Conservation (phyloP, 495 filamentous ascomycete genomes). For the Amniculicola lignicola region DNA sequence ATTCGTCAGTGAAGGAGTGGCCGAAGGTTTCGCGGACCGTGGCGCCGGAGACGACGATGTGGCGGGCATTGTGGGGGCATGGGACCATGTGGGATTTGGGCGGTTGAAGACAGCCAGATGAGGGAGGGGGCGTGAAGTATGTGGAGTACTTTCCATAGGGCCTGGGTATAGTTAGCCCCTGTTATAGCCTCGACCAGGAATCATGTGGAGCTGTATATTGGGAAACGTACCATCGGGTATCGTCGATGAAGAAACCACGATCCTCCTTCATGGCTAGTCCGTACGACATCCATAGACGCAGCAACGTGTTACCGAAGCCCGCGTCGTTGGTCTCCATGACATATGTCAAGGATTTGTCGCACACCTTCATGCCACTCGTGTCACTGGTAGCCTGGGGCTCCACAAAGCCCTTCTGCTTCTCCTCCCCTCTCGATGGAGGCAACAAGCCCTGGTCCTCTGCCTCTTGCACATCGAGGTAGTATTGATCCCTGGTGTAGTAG, state of each 20-base stretch:
- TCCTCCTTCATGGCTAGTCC: constrained; percentile 67
- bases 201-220: neutral
- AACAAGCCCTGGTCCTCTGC: constrained; percentile 58
- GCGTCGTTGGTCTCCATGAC: constrained; percentile 64
- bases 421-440: constrained; percentile 39
- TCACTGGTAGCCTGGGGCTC: constrained; percentile 29
- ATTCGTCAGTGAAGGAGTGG: constrained; percentile 50
- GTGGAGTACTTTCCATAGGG: constrained; percentile 66
- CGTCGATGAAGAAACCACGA: constrained; percentile 71
- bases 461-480: constrained; percentile 66
- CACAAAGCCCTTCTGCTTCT: constrained; percentile 23
- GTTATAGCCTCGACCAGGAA: neutral
- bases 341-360: constrained; percentile 65
- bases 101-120: constrained; percentile 57
- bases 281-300: constrained; percentile 74
- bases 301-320: constrained; percentile 64
- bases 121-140: constrained; percentile 62
- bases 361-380: constrained; percentile 46
- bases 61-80: constrained; percentile 64
- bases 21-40: constrained; percentile 59
- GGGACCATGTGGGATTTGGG: constrained; percentile 63
- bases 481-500: constrained; percentile 58
- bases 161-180: constrained; percentile 38
- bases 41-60: constrained; percentile 65
- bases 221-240: constrained; percentile 60